Percentiles rank a stretch among this genome's conserved stretches.
These are phyloP conservation scores for Dictyostelium intermedium DNA, from an alignment of 78 protist species.

Conservation along the genomic window DNA sequence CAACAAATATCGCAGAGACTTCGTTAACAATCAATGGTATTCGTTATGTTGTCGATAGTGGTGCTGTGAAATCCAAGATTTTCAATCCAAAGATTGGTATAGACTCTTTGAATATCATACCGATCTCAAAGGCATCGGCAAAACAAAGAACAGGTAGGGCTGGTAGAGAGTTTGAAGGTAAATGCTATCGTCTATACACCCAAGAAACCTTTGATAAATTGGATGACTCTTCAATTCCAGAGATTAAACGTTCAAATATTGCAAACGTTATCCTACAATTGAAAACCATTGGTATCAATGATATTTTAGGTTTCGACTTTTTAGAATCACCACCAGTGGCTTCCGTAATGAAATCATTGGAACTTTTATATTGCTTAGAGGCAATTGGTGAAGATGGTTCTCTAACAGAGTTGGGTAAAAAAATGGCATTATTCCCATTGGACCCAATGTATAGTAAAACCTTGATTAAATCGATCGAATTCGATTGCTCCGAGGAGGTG, in stretches of 20 bases:
- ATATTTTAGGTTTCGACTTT: conserved; percentile 72
- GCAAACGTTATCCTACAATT: conserved; percentile 75
- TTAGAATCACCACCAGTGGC: conserved; percentile 71
- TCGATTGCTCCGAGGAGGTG: conserved; percentile 69
- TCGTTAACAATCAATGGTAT: conserved; percentile 95
- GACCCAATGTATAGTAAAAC: conserved; percentile 84
- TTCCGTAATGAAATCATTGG: conserved; percentile 41
- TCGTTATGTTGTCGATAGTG: conserved; percentile 92
- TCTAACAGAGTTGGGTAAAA: conserved; percentile 41
- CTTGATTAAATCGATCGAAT: conserved; percentile 29
- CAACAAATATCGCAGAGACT: conserved; percentile 98
- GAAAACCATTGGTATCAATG: conserved; percentile 79
- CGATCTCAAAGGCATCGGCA: conserved; percentile 88
- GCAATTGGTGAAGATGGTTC: conserved; percentile 37
- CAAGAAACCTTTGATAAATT: conserved; percentile 43
- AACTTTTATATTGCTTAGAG: conserved; percentile 59
- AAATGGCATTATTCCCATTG: conserved; percentile 80
- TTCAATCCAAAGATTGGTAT: conserved; percentile 82
- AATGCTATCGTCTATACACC: conserved; percentile 74
- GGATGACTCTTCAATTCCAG: conserved; percentile 61
- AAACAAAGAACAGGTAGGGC: conserved; percentile 92
- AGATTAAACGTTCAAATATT: conserved; percentile 80
- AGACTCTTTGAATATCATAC: conserved; percentile 83
- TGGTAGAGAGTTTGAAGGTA: conserved; percentile 86
- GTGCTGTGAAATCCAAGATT: conserved; percentile 85